These are phyloP conservation scores for Suillus hirtellus DNA, from an alignment of 768 basidiomycete genomes.

Conservation along the genomic window DNA sequence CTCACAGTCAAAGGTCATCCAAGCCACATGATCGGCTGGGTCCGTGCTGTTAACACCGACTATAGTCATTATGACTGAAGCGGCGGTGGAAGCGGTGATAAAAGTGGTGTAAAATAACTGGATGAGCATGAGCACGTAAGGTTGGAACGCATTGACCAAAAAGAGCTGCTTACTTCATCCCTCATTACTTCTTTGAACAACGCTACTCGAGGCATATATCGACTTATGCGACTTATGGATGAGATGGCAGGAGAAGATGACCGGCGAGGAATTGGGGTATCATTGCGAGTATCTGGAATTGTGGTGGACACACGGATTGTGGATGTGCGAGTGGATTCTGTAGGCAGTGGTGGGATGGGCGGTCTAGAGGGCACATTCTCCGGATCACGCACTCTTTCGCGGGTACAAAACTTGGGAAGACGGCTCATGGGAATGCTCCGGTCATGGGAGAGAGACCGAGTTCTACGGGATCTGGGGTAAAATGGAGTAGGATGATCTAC, in stretches of 20 bases:
- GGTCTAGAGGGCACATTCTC: constrained; percentile 9
- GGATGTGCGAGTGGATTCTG: constrained; percentile 16
- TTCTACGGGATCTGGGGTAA: constrained; percentile 3
- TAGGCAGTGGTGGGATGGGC: constrained; percentile 13
- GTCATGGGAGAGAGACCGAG: constrained; percentile 10
- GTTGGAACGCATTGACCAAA: not conserved
- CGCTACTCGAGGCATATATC: constrained; percentile 52
- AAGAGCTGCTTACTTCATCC: constrained; percentile 55
- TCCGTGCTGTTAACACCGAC: constrained; percentile 51
- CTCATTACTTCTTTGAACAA: constrained; percentile 57
- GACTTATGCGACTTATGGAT: constrained; percentile 43
- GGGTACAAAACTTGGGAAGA: not conserved
- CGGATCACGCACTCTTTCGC: constrained; percentile 1
- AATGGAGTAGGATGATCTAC: constrained; percentile 10
- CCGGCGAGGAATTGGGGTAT: constrained; percentile 15
- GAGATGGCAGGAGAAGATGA: constrained; percentile 30
- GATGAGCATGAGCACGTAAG: constrained; percentile 5
- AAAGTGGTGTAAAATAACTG: constrained; percentile 58
- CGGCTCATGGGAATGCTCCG: constrained; percentile 9
- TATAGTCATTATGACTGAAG: constrained; percentile 49
- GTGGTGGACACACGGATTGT: constrained; percentile 20
- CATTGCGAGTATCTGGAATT: constrained; percentile 15
- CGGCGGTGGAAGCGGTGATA: constrained; percentile 48
- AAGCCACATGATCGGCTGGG: constrained; percentile 46
- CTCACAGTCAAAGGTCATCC: constrained; percentile 59